These are phyloP conservation scores for Lachnellula occidentalis DNA, from an alignment of 2,329 filamentous ascomycete genomes.

Conservation along the genomic window DNA sequence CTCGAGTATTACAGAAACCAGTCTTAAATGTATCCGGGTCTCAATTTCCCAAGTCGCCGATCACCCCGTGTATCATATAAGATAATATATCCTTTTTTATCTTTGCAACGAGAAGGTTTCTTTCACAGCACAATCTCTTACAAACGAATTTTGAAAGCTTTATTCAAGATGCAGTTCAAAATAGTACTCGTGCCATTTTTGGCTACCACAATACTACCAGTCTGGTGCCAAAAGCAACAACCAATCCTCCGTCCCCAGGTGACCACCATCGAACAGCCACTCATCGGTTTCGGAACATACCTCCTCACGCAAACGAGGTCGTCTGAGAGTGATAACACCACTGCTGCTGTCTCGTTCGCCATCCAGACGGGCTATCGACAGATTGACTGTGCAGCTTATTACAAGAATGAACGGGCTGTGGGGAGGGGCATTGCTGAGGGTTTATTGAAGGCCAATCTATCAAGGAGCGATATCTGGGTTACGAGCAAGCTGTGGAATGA, in stretches of 20 bases:
- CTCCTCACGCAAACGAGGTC: neutral
- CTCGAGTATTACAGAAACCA: no score
- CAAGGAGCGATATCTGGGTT: constrained; percentile 21
- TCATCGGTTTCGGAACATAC: constrained; percentile 13
- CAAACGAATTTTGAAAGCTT: no score
- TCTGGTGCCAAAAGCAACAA: neutral
- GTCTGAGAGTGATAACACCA: constrained; percentile 7
- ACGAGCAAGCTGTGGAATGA: constrained; percentile 22
- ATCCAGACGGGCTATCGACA: constrained; percentile 21
- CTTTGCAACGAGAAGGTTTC: no score
- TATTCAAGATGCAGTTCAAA: no score
- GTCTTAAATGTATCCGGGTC: no score
- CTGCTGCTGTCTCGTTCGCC: constrained; percentile 12
- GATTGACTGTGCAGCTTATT: constrained; percentile 19
- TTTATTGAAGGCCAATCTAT: constrained; percentile 8
- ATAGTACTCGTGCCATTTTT: neutral
- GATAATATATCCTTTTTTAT: no score
- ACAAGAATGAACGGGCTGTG: constrained; percentile 17
- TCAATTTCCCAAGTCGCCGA: no score
- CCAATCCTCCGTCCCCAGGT: neutral
- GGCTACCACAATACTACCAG: neutral
- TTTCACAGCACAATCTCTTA: no score
- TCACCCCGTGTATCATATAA: no score
- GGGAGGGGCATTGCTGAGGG: constrained; percentile 17
- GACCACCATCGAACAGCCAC: constrained; percentile 4